These are phyloP conservation scores for Solanum raphanifolium DNA, from an alignment of 257 asterid genomes.

Conservation along the genomic window DNA sequence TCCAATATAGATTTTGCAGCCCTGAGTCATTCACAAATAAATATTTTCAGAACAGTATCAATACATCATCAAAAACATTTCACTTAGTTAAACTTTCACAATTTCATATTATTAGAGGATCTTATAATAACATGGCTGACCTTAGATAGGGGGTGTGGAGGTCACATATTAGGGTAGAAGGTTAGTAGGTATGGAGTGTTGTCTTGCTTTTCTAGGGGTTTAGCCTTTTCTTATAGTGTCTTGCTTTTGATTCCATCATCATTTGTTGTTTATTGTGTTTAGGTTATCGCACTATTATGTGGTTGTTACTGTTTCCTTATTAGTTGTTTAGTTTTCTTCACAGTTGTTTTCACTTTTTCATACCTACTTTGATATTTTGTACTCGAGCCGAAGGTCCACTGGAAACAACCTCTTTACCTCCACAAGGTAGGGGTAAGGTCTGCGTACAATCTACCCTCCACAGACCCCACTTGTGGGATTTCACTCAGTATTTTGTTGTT, in stretches of 20 bases:
- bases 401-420: not conserved
- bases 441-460: not conserved
- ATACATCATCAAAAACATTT: not conserved
- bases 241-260: not conserved
- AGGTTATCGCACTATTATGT: not conserved
- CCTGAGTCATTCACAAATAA: conserved; percentile 26
- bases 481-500: not conserved
- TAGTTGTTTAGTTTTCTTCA: not conserved
- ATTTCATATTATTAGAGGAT: not conserved
- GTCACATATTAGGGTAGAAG: not conserved
- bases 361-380: not conserved
- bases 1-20: conserved; percentile 17
- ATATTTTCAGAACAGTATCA: not conserved
- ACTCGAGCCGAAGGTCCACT: not conserved
- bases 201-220: not conserved
- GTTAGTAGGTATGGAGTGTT: not conserved
- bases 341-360: not conserved
- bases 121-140: not conserved
- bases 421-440: not conserved
- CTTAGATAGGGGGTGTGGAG: not conserved
- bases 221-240: not conserved
- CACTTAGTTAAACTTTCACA: not conserved
- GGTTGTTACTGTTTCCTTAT: not conserved
- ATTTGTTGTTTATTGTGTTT: not conserved
- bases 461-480: not conserved